Conservation (phyloP, 352 stramenopile genomes). For the Globisporangium canariense region DNA sequence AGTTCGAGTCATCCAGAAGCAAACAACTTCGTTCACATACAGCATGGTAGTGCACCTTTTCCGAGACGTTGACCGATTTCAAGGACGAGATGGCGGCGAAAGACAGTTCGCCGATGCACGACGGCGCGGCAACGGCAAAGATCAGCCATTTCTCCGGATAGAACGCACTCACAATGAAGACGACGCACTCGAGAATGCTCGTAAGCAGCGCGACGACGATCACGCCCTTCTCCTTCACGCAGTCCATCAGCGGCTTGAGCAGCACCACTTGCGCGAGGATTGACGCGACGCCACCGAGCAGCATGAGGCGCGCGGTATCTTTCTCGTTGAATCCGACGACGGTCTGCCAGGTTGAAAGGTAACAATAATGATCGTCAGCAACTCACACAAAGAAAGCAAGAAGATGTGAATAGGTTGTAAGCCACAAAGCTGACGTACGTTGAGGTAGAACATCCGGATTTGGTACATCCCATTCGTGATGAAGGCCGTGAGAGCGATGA, state of each 20-base stretch:
- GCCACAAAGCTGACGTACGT: constrained; percentile 26
- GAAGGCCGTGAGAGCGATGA: constrained; percentile 72
- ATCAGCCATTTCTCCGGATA: constrained; percentile 60
- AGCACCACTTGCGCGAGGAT: constrained; percentile 59
- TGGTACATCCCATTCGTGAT: constrained; percentile 54
- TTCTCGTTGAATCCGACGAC: constrained; percentile 67
- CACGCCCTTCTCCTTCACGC: constrained; percentile 57
- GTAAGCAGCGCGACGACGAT: constrained; percentile 55
- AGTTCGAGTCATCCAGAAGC: not conserved
- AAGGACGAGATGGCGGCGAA: constrained; percentile 68
- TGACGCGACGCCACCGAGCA: constrained; percentile 49
- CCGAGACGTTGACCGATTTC: constrained; percentile 61
- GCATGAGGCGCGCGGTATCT: constrained; percentile 55
- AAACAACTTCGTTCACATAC: not conserved
- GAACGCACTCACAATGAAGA: constrained; percentile 42
- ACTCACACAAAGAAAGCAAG: not conserved
- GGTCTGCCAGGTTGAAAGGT: constrained; percentile 26
- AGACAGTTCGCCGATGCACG: constrained; percentile 56
- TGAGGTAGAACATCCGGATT: constrained; percentile 73
- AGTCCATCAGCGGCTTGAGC: constrained; percentile 58
- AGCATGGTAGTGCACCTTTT: constrained; percentile 24
- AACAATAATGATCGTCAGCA: not conserved
- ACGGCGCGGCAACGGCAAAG: constrained; percentile 38
- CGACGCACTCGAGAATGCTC: constrained; percentile 34
- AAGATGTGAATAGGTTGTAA: not conserved